Conservation (phyloP, 2,329 filamentous ascomycete genomes). For the Arthrobotrys sinensis region DNA sequence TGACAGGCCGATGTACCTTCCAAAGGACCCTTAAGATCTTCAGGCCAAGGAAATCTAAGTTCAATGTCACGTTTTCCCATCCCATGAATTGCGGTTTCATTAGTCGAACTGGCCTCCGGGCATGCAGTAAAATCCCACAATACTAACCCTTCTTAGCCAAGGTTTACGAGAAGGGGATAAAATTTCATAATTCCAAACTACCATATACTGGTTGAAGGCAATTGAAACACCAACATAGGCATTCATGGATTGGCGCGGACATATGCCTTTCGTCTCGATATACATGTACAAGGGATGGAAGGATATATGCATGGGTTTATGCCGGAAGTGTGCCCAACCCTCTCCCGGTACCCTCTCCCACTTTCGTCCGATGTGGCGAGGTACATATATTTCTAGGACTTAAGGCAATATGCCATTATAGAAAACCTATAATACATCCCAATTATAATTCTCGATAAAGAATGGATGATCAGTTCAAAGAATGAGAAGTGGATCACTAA, state of each 20-base stretch:
- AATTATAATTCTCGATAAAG: background rate
- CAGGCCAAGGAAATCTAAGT: background rate
- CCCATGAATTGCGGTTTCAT: background rate
- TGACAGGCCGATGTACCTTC: background rate
- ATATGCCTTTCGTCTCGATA: slow-evolving; percentile 5
- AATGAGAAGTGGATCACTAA: background rate
- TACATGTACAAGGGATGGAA: background rate
- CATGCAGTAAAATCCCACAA: background rate
- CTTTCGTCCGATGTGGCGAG: slow-evolving; percentile 8
- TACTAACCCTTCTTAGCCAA: background rate
- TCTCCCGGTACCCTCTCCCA: background rate
- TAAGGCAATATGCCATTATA: background rate
- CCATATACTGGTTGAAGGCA: background rate
- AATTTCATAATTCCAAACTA: background rate
- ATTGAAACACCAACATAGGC: background rate
- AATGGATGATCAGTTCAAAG: background rate
- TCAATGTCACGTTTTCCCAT: background rate
- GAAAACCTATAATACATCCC: slow-evolving; percentile 9
- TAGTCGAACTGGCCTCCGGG: background rate
- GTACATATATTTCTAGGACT: background rate
- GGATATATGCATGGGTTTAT: background rate
- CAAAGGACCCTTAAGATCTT: too few species aligned
- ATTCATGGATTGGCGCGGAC: slow-evolving; percentile 9
- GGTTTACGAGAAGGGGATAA: background rate
- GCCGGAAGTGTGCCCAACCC: background rate